Evolutionary conservation across 139 green algal genomes (phyloP).

Genomic region (Tetratostichococcus sp.): DNA sequence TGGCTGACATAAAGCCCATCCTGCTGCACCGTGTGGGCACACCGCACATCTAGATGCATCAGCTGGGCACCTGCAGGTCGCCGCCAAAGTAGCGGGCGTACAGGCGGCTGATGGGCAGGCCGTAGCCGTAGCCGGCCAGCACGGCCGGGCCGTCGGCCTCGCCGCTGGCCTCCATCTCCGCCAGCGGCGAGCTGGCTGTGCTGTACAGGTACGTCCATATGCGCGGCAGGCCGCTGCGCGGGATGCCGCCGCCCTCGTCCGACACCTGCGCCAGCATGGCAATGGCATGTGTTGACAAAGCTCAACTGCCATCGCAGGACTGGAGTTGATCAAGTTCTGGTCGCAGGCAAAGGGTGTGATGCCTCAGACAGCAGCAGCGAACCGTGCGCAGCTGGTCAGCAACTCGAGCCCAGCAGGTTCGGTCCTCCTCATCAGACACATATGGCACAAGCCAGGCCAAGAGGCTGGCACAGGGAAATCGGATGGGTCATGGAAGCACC

Average conservation of each 20-base stretch:
- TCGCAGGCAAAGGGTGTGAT: too few species aligned
- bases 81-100: slow-evolving; percentile 97
- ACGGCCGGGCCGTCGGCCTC: slow-evolving; percentile 37
- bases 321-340: too few species aligned
- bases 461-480: background rate
- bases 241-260: slow-evolving; percentile 97
- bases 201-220: slow-evolving; percentile 99
- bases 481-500: slow-evolving; percentile 26
- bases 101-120: slow-evolving; percentile 84
- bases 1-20: too few species aligned
- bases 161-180: slow-evolving; percentile 37
- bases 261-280: slow-evolving; percentile 41
- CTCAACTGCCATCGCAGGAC: too few species aligned
- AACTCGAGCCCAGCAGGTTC: too few species aligned
- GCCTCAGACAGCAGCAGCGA: background rate
- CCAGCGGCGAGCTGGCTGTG: slow-evolving; percentile 74
- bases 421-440: too few species aligned
- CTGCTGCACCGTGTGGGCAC: background rate
- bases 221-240: slow-evolving; percentile 75
- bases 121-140: slow-evolving; percentile 88
- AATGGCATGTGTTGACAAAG: too few species aligned
- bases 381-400: too few species aligned
- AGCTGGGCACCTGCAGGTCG: slow-evolving; percentile 66
- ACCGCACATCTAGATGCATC: background rate
- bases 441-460: too few species aligned